phyloP scores from a whole-genome alignment of 257 asterid genomes.

The Przewalskia tangutica region DNA sequence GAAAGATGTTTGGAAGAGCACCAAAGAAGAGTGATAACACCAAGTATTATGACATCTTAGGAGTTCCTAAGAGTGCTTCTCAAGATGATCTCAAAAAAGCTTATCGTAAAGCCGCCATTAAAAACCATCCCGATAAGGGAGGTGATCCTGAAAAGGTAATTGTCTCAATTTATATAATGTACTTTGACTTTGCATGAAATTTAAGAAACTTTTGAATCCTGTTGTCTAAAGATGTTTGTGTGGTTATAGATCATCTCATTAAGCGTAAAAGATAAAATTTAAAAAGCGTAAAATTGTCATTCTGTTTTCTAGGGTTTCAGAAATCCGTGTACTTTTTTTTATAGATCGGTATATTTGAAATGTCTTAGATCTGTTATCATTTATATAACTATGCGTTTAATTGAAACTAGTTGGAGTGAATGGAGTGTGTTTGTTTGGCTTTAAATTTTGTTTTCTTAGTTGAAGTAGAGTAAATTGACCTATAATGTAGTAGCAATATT shows the following conservation, averaged over 20 bases:
- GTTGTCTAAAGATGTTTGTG: no score
- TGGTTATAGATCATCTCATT: no score
- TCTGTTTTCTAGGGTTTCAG: not conserved
- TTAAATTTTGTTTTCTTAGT: not conserved
- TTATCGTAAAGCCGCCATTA: conserved; percentile 67
- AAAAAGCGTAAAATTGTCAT: no score
- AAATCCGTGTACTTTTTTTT: not conserved
- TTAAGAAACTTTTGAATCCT: no score
- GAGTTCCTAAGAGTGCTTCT: conserved; percentile 58
- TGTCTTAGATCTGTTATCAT: not conserved
- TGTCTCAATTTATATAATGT: no score
- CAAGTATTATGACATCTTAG: conserved; percentile 68
- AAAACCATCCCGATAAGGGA: conserved; percentile 82
- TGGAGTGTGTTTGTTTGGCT: not conserved
- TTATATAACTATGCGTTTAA: not conserved
- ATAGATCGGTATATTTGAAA: not conserved
- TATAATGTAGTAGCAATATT: not conserved
- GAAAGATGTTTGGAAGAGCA: conserved; percentile 67
- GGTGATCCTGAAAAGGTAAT: conserved; percentile 90
- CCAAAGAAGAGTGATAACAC: conserved; percentile 73
- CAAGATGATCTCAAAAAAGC: conserved; percentile 79
- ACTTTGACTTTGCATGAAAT: no score
- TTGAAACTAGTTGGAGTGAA: not conserved
- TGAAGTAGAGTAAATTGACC: not conserved
- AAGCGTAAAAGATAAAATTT: no score